phyloP scores from a whole-genome alignment of 345 rosid species.

The Luvunga scandens region DNA sequence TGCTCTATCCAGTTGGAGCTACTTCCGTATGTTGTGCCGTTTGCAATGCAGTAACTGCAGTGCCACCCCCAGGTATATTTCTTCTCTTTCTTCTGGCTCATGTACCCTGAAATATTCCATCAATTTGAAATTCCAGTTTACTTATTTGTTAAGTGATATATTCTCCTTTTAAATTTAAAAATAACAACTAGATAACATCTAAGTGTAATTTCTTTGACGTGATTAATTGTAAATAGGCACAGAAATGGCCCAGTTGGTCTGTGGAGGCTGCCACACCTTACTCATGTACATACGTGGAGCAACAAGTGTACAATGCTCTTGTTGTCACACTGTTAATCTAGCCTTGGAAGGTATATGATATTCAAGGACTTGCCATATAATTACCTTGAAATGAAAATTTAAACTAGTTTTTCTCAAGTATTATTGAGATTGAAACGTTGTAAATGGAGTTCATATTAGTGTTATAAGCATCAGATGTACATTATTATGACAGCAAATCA shows the following conservation, averaged over 20 bases:
- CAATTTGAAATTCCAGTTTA: background rate
- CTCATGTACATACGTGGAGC: constrained; percentile 98
- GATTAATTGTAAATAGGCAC: constrained; percentile 53
- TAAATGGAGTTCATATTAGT: background rate
- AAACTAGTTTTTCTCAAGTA: background rate
- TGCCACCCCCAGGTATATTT: constrained; percentile 81
- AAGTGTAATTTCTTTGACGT: background rate
- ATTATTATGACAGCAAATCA: constrained; percentile 67
- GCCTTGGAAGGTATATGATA: constrained; percentile 69
- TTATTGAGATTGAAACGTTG: constrained; percentile 1
- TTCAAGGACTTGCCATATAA: background rate
- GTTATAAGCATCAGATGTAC: background rate
- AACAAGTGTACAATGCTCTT: constrained; percentile 95
- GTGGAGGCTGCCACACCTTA: constrained; percentile 97
- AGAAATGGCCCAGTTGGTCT: constrained; percentile 96
- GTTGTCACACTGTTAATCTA: constrained; percentile 92
- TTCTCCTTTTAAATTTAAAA: background rate
- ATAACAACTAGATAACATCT: background rate
- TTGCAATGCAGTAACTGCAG: constrained; percentile 97
- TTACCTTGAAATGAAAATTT: background rate
- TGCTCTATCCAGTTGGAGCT: constrained; percentile 92
- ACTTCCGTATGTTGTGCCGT: constrained; percentile 96
- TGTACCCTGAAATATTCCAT: background rate
- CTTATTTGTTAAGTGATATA: background rate
- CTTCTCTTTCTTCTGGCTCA: background rate